Base-by-base conservation (phyloP, 2,329 filamentous ascomycete species). In the Diaporthe australafricana region DNA sequence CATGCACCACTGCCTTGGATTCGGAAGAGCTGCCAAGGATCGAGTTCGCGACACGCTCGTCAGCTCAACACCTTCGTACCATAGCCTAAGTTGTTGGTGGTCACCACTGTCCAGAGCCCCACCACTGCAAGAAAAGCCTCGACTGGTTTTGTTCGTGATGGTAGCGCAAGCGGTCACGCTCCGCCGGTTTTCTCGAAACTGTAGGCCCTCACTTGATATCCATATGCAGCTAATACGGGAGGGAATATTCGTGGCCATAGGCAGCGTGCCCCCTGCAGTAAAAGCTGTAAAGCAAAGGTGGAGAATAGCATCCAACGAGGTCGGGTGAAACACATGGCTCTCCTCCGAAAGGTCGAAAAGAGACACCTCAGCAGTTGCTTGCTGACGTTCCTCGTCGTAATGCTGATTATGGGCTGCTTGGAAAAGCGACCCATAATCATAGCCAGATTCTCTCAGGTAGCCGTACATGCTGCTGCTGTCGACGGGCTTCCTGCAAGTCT, bases 1-100 rank as follows among this genome's bases (percentile, higher is more conserved):
- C 53, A 56, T 56, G 20, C 12, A 56, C 53, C 53, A 56, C 30
- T 56, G 53, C 9, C 38, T 56, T n/a, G 53, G 53, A n/a, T 56
- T 56, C 30, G 14, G 53, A 9, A 56, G 30, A 4, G 53, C n/a
- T 16, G 30, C 14, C 30, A 16, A 38, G 27, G 3, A 1, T 3
- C 25, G 53, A 8, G 16, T 56, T 7, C 38, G 11, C 6, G 53
- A 20, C 3, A 56, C 30, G n/a, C 53, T 56, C 22, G 53, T 56
- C 9, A 56, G 53, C 38, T 56, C 53, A n/a, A 56, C 16, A 12
- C 30, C 53, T 20, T 56, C 53, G 32, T 56, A 56, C 53, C 53
- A 56, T 16, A 56, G 27, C 53, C 53, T 56, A 30, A 56, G 17
- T 3, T 56, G 3, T 35, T 22, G 5, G n/a, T 9, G n/a, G 3